phyloP scores from a whole-genome alignment of 1,284 basidiomycete genomes.

The Tilletia walkeri region DNA sequence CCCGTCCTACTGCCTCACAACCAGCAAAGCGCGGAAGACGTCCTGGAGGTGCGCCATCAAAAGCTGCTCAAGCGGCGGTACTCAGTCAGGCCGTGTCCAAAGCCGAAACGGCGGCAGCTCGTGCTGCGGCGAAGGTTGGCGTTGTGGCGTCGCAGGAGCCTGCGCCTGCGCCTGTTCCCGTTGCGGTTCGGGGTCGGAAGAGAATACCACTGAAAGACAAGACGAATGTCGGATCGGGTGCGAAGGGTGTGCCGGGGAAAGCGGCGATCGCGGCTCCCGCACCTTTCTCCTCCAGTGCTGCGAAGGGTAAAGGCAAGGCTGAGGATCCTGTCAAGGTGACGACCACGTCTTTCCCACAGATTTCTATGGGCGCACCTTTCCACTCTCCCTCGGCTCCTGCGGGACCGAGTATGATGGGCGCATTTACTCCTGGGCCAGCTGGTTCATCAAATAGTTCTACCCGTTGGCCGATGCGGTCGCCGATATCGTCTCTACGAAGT shows the following conservation, averaged over 20 bases:
- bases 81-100: slow-evolving; percentile 19
- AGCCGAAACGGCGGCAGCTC: not conserved
- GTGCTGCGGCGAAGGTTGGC: too few species aligned
- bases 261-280: too few species aligned
- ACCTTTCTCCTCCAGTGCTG: not conserved
- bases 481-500: not conserved
- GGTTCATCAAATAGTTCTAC: not conserved
- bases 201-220: slow-evolving; percentile 42
- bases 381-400: not conserved
- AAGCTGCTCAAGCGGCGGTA: slow-evolving; percentile 15
- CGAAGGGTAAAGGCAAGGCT: slow-evolving; percentile 25
- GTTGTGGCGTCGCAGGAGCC: too few species aligned
- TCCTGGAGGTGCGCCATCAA: not conserved
- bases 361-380: not conserved
- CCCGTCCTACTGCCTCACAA: not conserved
- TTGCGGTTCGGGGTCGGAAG: slow-evolving; percentile 73
- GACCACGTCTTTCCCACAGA: not conserved
- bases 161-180: slow-evolving; percentile 59
- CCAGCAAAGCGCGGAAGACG: not conserved
- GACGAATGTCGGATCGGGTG: slow-evolving; percentile 12
- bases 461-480: not conserved
- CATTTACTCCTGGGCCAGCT: not conserved
- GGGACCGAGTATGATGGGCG: not conserved
- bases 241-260: too few species aligned
- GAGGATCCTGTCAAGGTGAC: slow-evolving; percentile 23